Conservation (phyloP, 108 stramenopile genomes). For the Mayamaea pseudoterrestris region DNA sequence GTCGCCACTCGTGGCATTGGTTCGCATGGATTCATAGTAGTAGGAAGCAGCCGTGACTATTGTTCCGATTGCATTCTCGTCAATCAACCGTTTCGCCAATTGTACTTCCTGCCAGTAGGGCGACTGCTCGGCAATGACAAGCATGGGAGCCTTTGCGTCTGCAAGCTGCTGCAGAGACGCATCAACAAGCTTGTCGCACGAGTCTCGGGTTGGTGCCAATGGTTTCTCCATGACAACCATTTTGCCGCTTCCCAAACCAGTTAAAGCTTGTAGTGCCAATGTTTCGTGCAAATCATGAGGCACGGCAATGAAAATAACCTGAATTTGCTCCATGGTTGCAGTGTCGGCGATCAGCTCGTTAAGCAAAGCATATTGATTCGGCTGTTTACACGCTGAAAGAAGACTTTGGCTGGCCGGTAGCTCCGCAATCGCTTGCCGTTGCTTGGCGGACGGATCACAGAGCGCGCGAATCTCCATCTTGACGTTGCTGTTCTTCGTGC, state of each 20-base stretch:
- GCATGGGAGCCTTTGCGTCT: neutral
- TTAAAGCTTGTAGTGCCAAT: conserved; percentile 12
- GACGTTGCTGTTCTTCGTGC: neutral
- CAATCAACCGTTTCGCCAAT: conserved; percentile 11
- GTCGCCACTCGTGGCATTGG: conserved; percentile 19
- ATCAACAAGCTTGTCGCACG: conserved; percentile 3
- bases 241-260: no score
- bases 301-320: conserved; percentile 21
- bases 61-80: conserved; percentile 11
- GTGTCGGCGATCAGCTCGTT: neutral
- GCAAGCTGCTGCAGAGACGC: no score
- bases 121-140: conserved; percentile 24
- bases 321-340: neutral
- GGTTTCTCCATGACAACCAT: conserved; percentile 29
- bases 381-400: neutral
- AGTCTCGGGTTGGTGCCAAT: conserved; percentile 14
- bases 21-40: conserved; percentile 26
- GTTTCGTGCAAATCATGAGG: conserved; percentile 24
- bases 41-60: conserved; percentile 14
- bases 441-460: conserved; percentile 16
- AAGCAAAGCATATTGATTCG: no score
- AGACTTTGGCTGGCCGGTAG: conserved; percentile 2
- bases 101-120: conserved; percentile 25
- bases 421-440: conserved; percentile 8
- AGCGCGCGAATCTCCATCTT: conserved; percentile 9